Conservation (phyloP, 176 grass and related monocot species). For the Miscanthus lutarioriparius region DNA sequence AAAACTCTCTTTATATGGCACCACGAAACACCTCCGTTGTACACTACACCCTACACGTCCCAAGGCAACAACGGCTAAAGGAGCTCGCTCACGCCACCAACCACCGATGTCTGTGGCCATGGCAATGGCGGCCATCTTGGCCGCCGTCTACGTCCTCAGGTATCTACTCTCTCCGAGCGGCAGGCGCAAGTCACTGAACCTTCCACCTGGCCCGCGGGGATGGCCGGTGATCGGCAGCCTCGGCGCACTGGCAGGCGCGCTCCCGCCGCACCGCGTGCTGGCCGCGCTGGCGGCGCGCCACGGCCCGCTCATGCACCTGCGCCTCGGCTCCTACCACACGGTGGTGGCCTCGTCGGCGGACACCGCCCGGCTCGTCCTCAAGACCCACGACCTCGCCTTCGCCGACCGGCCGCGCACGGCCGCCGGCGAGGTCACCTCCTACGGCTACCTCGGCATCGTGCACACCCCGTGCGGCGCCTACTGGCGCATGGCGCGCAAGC, state of each 20-base stretch:
- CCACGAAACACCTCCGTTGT: neutral
- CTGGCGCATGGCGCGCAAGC: slow-evolving; percentile 59
- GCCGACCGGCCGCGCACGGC: slow-evolving; percentile 45
- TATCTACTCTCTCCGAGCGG: neutral
- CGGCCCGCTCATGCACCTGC: slow-evolving; percentile 64
- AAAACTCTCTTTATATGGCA: neutral
- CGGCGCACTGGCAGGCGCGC: slow-evolving; percentile 23
- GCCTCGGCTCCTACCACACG: slow-evolving; percentile 55
- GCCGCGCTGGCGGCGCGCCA: slow-evolving; percentile 44
- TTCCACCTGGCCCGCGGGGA: slow-evolving; percentile 58
- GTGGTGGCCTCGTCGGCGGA: slow-evolving; percentile 64
- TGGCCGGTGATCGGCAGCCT: slow-evolving; percentile 71
- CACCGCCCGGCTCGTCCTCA: slow-evolving; percentile 55
- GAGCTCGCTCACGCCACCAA: neutral
- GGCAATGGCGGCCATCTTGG: slow-evolving; percentile 4
- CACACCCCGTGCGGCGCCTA: slow-evolving; percentile 62
- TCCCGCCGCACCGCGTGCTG: slow-evolving; percentile 61
- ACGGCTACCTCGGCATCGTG: slow-evolving; percentile 57
- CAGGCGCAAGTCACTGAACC: neutral
- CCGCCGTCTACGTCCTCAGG: slow-evolving; percentile 2
- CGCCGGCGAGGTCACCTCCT: slow-evolving; percentile 47
- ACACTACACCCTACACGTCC: neutral
- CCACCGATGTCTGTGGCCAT: neutral
- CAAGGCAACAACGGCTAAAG: neutral
- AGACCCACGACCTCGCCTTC: slow-evolving; percentile 61